Conservation (phyloP, 2,329 filamentous ascomycete genomes). For the Cyphellophora attinorum region DNA sequence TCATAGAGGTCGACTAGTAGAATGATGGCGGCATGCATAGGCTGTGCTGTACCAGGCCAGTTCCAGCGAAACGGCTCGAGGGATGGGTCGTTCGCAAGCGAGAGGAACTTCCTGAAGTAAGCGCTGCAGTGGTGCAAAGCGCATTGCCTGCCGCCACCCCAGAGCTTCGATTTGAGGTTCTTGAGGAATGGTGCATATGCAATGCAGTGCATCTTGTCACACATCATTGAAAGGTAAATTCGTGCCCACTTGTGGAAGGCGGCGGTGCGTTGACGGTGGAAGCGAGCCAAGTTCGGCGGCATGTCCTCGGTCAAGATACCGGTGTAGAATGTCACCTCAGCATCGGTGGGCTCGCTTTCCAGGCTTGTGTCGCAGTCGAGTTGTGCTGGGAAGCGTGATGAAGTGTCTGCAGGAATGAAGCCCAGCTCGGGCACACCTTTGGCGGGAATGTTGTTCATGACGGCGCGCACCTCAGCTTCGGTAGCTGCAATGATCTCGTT, state of each 20-base stretch:
- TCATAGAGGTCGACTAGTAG: slow-evolving; percentile 41
- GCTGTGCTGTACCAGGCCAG: slow-evolving; percentile 36
- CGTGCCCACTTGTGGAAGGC: slow-evolving; percentile 37
- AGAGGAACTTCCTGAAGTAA: slow-evolving; percentile 40
- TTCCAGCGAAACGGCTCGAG: slow-evolving; percentile 40
- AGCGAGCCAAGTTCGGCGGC: slow-evolving; percentile 25
- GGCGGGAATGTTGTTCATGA: slow-evolving; percentile 33
- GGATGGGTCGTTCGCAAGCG: slow-evolving; percentile 35
- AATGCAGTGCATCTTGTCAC: slow-evolving; percentile 35
- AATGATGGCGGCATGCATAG: slow-evolving; percentile 37
- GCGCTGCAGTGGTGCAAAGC: slow-evolving; percentile 37
- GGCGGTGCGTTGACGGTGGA: slow-evolving; percentile 31
- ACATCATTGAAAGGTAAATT: slow-evolving; percentile 34
- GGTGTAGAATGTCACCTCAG: slow-evolving; percentile 11
- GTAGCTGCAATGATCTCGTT: slow-evolving; percentile 31
- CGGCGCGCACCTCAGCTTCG: slow-evolving; percentile 30
- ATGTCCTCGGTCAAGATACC: slow-evolving; percentile 4
- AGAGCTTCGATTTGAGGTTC: slow-evolving; percentile 37
- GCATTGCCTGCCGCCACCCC: slow-evolving; percentile 36
- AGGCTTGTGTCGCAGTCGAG: slow-evolving; percentile 13
- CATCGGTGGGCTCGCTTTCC: slow-evolving; percentile 12
- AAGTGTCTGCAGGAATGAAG: slow-evolving; percentile 12
- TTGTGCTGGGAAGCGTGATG: slow-evolving; percentile 1
- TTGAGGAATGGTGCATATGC: slow-evolving; percentile 40
- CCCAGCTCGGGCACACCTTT: slow-evolving; percentile 19